phyloP scores from a whole-genome alignment of 148 eudicot genomes.

The Rhododendron henanense region DNA sequence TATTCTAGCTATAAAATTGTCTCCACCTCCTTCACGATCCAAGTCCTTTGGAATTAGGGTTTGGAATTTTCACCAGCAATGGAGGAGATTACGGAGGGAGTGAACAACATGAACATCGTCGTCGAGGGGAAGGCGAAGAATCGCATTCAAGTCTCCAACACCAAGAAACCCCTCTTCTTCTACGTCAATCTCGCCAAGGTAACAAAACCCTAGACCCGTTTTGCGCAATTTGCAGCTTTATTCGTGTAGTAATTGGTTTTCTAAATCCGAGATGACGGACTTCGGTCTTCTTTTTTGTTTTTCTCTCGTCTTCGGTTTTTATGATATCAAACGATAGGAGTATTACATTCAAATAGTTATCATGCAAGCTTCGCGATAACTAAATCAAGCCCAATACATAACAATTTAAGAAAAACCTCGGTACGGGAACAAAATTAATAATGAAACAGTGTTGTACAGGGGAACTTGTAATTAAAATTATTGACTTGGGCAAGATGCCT shows the following conservation, averaged over 20 bases:
- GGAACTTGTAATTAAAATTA: not conserved
- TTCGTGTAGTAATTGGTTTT: too few relatives aligned
- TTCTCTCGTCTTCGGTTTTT: not conserved
- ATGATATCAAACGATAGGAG: not conserved
- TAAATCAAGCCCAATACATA: not conserved
- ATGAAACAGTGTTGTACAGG: not conserved
- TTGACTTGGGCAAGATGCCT: too few relatives aligned
- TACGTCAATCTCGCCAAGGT: constrained; percentile 16
- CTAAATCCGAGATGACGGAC: too few relatives aligned
- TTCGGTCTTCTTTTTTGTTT: not conserved
- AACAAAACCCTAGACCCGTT: not conserved
- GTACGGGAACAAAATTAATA: not conserved
- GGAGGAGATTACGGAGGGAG: constrained; percentile 13
- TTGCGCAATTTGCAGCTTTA: not conserved
- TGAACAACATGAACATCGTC: constrained; percentile 5
- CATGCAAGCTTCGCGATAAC: not conserved
- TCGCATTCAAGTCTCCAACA: constrained; percentile 15
- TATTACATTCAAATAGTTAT: not conserved
- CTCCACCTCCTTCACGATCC: too few relatives aligned
- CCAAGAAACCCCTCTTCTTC: constrained; percentile 15
- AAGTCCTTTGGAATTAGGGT: not conserved
- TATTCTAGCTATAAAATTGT: not conserved
- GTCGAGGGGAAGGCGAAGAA: constrained; percentile 11
- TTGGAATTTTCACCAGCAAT: not conserved
- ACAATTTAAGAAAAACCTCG: not conserved